These are phyloP conservation scores for Torulaspora maleeae DNA, from an alignment of 805 yeast species.

Conservation along the genomic window DNA sequence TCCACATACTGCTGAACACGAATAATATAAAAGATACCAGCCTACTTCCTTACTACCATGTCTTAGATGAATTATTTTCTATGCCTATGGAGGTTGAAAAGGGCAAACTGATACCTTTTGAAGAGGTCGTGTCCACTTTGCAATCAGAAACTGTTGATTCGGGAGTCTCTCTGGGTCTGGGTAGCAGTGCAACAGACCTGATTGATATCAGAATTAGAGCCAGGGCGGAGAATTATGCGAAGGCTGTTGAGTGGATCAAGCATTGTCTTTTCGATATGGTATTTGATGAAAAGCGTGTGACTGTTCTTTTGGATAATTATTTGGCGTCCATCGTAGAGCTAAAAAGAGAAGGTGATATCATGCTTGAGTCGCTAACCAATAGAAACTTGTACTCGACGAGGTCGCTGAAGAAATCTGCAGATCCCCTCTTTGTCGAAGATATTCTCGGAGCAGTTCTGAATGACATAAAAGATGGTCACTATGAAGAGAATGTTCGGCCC, in stretches of 20 bases:
- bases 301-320: constrained; percentile 46
- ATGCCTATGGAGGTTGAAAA: constrained; percentile 63
- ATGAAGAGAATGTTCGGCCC: constrained; percentile 34
- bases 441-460: constrained; percentile 47
- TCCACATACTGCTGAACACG: constrained; percentile 58
- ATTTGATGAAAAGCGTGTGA: constrained; percentile 69
- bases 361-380: constrained; percentile 61
- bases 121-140: constrained; percentile 67
- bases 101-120: constrained; percentile 59
- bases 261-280: constrained; percentile 59
- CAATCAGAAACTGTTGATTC: constrained; percentile 69
- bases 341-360: constrained; percentile 42
- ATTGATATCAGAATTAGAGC: constrained; percentile 59
- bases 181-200: constrained; percentile 61
- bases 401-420: constrained; percentile 63
- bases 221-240: constrained; percentile 53
- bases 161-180: constrained; percentile 52
- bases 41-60: constrained; percentile 59
- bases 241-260: constrained; percentile 73
- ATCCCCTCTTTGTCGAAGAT: constrained; percentile 58
- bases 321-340: constrained; percentile 38
- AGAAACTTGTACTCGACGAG: constrained; percentile 50
- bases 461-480: constrained; percentile 52
- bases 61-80: constrained; percentile 63
- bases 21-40: constrained; percentile 43